Percentiles rank a stretch among this genome's conserved stretches.
Conservation (phyloP, 1,284 basidiomycete species). For the Moesziomyces parantarcticus region DNA sequence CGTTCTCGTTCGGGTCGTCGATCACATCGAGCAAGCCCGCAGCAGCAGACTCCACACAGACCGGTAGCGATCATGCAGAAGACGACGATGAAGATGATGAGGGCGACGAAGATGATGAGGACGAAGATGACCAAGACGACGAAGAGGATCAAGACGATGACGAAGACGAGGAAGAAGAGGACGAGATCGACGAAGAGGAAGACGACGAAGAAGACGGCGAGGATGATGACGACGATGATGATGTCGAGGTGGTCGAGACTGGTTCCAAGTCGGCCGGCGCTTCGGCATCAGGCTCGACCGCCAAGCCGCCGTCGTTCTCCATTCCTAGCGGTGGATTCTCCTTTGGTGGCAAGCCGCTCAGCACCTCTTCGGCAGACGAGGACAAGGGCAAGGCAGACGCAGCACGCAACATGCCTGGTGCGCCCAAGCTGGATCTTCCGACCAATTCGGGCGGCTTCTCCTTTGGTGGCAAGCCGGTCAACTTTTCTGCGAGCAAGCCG, state of each 20-base stretch:
- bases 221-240: conserved; percentile 23
- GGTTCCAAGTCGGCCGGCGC: conserved; percentile 20
- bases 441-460: conserved; percentile 23
- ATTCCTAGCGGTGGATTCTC: conserved; percentile 42
- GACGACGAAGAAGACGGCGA: conserved; percentile 5
- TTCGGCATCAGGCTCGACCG: background rate
- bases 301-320: conserved; percentile 31
- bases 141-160: conserved; percentile 18
- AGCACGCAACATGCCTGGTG: conserved; percentile 34
- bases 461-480: conserved; percentile 41
- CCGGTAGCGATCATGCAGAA: conserved; percentile 2
- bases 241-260: conserved; percentile 21
- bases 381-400: conserved; percentile 39
- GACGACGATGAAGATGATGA: conserved; percentile 8
- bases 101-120: conserved; percentile 14
- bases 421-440: conserved; percentile 21
- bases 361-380: conserved; percentile 2
- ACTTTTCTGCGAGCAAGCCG: conserved; percentile 12
- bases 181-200: conserved; percentile 11
- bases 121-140: conserved; percentile 19
- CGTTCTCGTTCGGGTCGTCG: conserved; percentile 20
- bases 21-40: conserved; percentile 4
- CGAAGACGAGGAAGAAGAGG: conserved; percentile 19
- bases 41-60: background rate
- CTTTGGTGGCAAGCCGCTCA: conserved; percentile 39